phyloP scores from a whole-genome alignment of 768 basidiomycete species.

The Asterophora parasitica region DNA sequence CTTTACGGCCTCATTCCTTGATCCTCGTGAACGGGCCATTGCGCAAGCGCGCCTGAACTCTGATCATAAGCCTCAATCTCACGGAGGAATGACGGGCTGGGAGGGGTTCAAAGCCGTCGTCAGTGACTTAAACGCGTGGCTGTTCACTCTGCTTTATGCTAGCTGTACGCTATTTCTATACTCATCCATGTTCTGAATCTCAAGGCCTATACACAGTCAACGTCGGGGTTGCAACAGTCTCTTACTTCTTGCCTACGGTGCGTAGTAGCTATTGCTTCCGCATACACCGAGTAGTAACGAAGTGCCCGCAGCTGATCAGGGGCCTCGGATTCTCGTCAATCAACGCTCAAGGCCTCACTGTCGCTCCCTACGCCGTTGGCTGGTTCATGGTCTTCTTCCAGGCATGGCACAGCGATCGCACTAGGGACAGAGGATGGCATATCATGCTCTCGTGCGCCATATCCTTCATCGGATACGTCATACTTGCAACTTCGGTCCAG shows the following conservation, averaged over 20 bases:
- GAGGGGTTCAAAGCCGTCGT: conserved; percentile 50
- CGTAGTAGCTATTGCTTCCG: conserved; percentile 6
- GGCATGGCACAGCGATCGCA: conserved; percentile 51
- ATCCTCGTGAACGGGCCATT: conserved; percentile 47
- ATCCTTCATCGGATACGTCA: conserved; percentile 49
- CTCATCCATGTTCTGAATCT: neutral
- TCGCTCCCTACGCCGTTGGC: conserved; percentile 51
- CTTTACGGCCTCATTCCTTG: conserved; percentile 48
- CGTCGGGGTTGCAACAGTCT: conserved; percentile 50
- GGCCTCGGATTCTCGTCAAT: conserved; percentile 52
- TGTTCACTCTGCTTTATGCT: conserved; percentile 47
- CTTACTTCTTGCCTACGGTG: conserved; percentile 54
- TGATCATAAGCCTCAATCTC: conserved; percentile 53
- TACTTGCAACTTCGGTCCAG: conserved; percentile 46
- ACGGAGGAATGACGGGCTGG: conserved; percentile 56
- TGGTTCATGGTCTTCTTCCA: conserved; percentile 54
- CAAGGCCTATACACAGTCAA: conserved; percentile 36
- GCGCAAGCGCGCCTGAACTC: conserved; percentile 52
- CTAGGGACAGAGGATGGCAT: conserved; percentile 50
- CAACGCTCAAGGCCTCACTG: conserved; percentile 53
- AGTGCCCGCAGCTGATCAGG: conserved; percentile 41
- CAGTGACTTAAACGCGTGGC: conserved; percentile 46
- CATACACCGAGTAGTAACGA: neutral
- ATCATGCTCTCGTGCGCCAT: conserved; percentile 44
- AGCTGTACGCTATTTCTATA: conserved; percentile 34